A percentile compares a stretch with the other conserved stretches of the same genome.
Conservation (phyloP, 169 alveolate genomes). For the Plasmodium gallinaceum region DNA sequence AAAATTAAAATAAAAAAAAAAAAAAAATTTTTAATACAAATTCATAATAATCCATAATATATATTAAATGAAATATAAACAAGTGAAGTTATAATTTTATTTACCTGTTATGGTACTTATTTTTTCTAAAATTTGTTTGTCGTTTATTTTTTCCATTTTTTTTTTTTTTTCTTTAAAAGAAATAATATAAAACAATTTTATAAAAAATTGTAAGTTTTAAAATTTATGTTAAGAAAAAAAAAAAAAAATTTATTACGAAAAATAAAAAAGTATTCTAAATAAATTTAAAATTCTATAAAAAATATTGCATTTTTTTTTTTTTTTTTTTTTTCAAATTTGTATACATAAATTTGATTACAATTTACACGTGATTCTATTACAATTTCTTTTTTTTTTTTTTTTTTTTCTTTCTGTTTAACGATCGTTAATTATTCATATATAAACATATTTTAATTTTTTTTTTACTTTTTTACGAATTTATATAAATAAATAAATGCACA, state of each 20-base stretch:
- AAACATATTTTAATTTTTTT: not conserved
- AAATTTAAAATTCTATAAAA: no score
- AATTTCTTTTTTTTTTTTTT: no score
- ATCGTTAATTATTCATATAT: no score
- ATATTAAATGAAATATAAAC: not conserved
- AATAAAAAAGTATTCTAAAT: not conserved
- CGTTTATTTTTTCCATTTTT: conserved; percentile 64
- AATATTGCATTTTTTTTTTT: no score
- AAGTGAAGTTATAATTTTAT: not conserved
- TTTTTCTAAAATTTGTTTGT: conserved; percentile 29
- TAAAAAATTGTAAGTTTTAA: no score
- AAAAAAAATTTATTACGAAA: not conserved
- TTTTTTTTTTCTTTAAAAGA: no score
- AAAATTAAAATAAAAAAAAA: not conserved
- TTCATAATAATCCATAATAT: not conserved
- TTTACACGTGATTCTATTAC: no score
- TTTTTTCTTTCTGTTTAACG: no score
- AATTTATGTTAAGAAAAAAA: not conserved
- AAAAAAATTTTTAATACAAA: not conserved
- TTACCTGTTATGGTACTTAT: conserved; percentile 56
- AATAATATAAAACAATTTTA: no score
- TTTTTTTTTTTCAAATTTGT: no score
- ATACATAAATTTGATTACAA: no score
- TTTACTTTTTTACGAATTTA: not conserved
- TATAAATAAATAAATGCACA: not conserved